Conservation (phyloP, 1,284 basidiomycete genomes). For the Meripilus lineatus region DNA sequence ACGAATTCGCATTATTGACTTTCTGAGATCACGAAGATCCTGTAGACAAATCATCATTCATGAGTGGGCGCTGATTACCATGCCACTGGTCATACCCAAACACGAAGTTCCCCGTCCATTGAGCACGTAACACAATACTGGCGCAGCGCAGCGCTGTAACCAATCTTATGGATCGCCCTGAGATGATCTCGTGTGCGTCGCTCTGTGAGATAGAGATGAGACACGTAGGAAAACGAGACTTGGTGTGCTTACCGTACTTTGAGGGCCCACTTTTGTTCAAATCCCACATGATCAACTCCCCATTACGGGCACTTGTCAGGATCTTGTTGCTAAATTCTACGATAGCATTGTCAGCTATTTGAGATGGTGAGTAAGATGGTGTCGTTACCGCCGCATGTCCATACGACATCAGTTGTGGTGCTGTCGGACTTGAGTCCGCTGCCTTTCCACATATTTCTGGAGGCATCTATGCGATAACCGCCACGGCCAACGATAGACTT, state of each 20-base stretch:
- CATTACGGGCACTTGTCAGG: conserved; percentile 77
- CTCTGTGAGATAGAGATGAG: conserved; percentile 39
- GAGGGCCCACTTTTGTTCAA: conserved; percentile 59
- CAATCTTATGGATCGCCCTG: conserved; percentile 72
- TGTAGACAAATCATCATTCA: conserved; percentile 24
- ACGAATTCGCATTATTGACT: conserved; percentile 67
- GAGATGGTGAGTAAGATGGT: conserved; percentile 1
- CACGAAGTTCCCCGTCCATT: conserved; percentile 75
- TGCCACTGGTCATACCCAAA: conserved; percentile 57
- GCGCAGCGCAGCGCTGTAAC: conserved; percentile 55
- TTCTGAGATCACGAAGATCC: conserved; percentile 73
- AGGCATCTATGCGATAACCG: conserved; percentile 59
- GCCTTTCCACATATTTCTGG: conserved; percentile 68
- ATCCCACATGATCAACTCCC: conserved; percentile 85
- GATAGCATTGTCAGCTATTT: conserved; percentile 2
- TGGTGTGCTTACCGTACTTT: conserved; percentile 59
- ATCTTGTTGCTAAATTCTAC: conserved; percentile 76
- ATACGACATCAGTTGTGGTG: conserved; percentile 74
- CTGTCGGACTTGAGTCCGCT: conserved; percentile 73
- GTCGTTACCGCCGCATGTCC: conserved; percentile 73
- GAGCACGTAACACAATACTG: conserved; percentile 79
- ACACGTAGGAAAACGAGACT: conserved; percentile 4
- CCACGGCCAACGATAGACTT: conserved; percentile 51
- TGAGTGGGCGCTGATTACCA: background rate
- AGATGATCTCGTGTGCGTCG: conserved; percentile 69